These are phyloP conservation scores for Podospora fimiseda DNA, from an alignment of 495 filamentous ascomycete species.

Conservation along the genomic window DNA sequence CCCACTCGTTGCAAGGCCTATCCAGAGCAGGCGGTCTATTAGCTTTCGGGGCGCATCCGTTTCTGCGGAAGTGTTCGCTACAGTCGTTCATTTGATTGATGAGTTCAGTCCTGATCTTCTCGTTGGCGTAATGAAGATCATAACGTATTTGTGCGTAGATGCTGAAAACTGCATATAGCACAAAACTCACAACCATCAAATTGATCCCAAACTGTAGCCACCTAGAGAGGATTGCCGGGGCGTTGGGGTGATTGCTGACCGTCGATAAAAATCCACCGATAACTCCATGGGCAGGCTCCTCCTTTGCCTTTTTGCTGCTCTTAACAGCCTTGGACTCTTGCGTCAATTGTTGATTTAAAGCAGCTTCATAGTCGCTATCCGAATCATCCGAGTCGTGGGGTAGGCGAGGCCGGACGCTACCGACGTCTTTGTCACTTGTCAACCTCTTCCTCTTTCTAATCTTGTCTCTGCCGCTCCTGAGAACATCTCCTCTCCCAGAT, in stretches of 20 bases:
- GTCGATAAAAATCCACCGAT: slow-evolving; percentile 57
- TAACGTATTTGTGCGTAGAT: slow-evolving; percentile 63
- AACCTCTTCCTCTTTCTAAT: slow-evolving; percentile 42
- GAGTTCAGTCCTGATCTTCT: slow-evolving; percentile 56
- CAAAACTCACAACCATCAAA: slow-evolving; percentile 56
- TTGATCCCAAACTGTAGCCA: slow-evolving; percentile 83
- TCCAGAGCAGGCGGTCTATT: slow-evolving; percentile 67
- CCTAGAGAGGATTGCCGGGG: slow-evolving; percentile 79
- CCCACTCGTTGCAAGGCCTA: slow-evolving; percentile 68
- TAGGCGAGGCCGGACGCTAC: slow-evolving; percentile 35
- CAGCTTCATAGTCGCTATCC: slow-evolving; percentile 33
- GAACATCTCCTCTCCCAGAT: slow-evolving; percentile 39
- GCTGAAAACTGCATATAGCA: slow-evolving; percentile 64
- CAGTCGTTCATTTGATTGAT: slow-evolving; percentile 68
- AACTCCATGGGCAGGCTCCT: slow-evolving; percentile 19
- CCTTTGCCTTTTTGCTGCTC: slow-evolving; percentile 29
- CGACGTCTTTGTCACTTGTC: slow-evolving; percentile 36
- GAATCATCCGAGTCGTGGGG: slow-evolving; percentile 53
- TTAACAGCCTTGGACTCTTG: slow-evolving; percentile 1
- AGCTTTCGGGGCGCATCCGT: slow-evolving; percentile 55
- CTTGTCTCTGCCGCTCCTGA: slow-evolving; percentile 31
- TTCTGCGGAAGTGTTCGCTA: slow-evolving; percentile 60
- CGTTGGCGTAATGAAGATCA: slow-evolving; percentile 67
- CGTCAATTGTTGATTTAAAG: slow-evolving; percentile 3
- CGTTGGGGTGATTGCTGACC: slow-evolving; percentile 70